Evolutionary conservation across 225 moss, liverwort and hornwort genomes (phyloP).

Genomic region (Pleurozium schreberi): DNA sequence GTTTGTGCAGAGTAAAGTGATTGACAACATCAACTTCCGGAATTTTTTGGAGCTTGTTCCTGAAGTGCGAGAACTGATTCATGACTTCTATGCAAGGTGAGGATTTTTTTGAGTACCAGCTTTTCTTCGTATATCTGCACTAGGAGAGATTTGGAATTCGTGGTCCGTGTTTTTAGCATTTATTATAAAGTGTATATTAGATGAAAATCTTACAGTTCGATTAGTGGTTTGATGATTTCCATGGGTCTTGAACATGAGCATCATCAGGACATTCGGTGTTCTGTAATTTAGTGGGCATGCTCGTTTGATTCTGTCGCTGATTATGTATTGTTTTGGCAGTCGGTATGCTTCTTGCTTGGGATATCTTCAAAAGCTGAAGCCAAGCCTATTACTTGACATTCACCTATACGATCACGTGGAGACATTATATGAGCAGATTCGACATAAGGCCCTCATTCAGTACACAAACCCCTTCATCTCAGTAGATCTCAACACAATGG

Average conservation of each 20-base stretch:
- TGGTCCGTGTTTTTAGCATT: background rate
- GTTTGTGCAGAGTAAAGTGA: slow-evolving; percentile 73
- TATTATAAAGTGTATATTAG: background rate
- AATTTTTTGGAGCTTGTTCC: slow-evolving; percentile 97
- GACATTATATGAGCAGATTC: slow-evolving; percentile 88
- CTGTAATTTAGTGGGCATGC: background rate
- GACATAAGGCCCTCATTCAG: slow-evolving; percentile 96
- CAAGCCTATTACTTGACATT: slow-evolving; percentile 81
- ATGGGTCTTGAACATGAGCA: background rate
- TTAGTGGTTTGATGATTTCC: background rate
- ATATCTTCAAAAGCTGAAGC: slow-evolving; percentile 93
- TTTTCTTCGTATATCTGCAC: background rate
- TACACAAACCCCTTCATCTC: slow-evolving; percentile 99
- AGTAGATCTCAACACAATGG: slow-evolving; percentile 96
- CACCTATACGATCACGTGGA: slow-evolving; percentile 95
- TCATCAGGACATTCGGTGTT: background rate
- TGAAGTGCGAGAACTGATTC: slow-evolving; percentile 95
- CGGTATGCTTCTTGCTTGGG: slow-evolving; percentile 98
- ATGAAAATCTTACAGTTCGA: background rate
- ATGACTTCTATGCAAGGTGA: slow-evolving; percentile 96
- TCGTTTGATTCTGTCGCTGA: background rate
- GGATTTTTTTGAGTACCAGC: background rate
- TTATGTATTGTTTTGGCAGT: slow-evolving; percentile 36
- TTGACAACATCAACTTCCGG: slow-evolving; percentile 95
- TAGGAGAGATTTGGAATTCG: background rate